phyloP scores from a whole-genome alignment of 257 asterid species.

The Nicotiana obtusifolia region DNA sequence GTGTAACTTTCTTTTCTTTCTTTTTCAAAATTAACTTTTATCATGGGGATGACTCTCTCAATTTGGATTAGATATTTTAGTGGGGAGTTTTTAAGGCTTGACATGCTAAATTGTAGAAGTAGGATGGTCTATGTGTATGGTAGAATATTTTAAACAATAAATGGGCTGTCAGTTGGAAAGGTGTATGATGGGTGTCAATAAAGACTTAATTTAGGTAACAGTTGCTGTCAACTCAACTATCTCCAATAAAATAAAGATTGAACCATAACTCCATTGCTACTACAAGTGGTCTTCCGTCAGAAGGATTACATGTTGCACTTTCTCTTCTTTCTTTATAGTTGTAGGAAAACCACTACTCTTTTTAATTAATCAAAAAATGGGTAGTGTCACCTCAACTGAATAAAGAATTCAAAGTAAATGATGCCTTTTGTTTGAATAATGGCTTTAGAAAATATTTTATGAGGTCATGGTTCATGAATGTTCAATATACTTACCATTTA shows the following conservation, averaged over 20 bases:
- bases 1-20: neutral
- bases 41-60: neutral
- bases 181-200: neutral
- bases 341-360: neutral
- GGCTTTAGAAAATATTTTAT: constrained; percentile 14
- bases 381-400: constrained; percentile 12
- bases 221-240: neutral
- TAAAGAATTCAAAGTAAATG: constrained; percentile 38
- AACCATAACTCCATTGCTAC: neutral
- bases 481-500: constrained; percentile 13
- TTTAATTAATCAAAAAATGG: neutral
- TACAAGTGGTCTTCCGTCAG: neutral
- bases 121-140: neutral
- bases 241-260: neutral
- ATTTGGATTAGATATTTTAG: too few relatives aligned
- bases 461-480: constrained; percentile 21
- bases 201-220: neutral
- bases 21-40: too few relatives aligned
- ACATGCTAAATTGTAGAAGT: neutral
- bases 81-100: neutral
- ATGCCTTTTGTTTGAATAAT: constrained; percentile 11
- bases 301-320: neutral
- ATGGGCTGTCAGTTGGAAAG: neutral
- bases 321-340: neutral
- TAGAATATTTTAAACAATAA: neutral